Evolutionary conservation across 352 stramenopile species (phyloP).

Genomic region (Phytophthora syringae): DNA sequence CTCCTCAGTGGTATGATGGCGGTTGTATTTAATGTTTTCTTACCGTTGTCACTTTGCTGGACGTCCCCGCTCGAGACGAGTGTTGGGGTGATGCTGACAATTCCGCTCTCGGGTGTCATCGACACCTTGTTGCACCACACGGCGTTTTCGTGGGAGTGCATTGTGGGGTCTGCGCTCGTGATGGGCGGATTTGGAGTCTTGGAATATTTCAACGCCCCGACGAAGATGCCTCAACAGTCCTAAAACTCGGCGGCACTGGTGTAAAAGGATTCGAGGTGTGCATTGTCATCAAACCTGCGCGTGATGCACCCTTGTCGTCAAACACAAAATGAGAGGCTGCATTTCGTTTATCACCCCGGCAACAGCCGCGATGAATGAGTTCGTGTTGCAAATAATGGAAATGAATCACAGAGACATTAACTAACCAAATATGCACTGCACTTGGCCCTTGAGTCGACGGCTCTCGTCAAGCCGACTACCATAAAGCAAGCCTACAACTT

Average conservation of each 20-base stretch:
- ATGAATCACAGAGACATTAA: no score
- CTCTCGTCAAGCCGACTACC: no score
- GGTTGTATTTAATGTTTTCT: slow-evolving; percentile 48
- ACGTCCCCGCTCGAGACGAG: slow-evolving; percentile 67
- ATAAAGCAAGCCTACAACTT: no score
- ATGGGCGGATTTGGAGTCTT: slow-evolving; percentile 37
- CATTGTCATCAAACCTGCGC: neutral
- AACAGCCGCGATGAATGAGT: slow-evolving; percentile 3
- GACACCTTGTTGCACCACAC: slow-evolving; percentile 55
- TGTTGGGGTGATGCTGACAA: slow-evolving; percentile 66
- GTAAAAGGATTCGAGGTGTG: neutral
- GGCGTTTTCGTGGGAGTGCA: slow-evolving; percentile 51
- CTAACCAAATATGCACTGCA: no score
- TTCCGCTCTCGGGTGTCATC: slow-evolving; percentile 54
- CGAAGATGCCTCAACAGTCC: neutral
- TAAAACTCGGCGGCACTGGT: neutral
- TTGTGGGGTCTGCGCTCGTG: slow-evolving; percentile 53
- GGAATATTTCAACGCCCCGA: slow-evolving; percentile 8
- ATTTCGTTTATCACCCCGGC: slow-evolving; percentile 13
- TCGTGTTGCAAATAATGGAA: no score
- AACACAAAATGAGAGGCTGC: slow-evolving; percentile 12
- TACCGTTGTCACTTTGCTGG: slow-evolving; percentile 56
- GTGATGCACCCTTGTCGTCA: slow-evolving; percentile 2
- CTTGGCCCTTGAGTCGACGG: no score
- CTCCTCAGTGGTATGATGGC: slow-evolving; percentile 35